Evolutionary conservation across 2,329 filamentous ascomycete genomes (phyloP).

Genomic region (Spiromastix sp.): DNA sequence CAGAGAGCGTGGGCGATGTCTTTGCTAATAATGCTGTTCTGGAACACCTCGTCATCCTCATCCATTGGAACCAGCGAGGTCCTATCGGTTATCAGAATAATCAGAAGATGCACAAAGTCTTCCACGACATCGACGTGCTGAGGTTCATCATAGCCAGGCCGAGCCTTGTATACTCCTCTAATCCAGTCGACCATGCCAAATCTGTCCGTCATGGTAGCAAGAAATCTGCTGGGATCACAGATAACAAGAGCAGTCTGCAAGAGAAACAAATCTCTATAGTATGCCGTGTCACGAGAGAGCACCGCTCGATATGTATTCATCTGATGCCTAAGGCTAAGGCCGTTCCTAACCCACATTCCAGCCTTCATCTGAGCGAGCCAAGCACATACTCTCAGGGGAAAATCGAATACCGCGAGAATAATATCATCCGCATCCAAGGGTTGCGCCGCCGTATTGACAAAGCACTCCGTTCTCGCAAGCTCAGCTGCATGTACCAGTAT

Average conservation of each 20-base stretch:
- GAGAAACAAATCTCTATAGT: constrained; percentile 90
- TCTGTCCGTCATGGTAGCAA: constrained; percentile 83
- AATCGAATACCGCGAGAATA: constrained; percentile 81
- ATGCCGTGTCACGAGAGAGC: constrained; percentile 78
- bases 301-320: constrained; percentile 89
- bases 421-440: constrained; percentile 57
- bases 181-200: constrained; percentile 86
- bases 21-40: constrained; percentile 63
- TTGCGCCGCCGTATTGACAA: constrained; percentile 48
- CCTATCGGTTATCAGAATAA: constrained; percentile 81
- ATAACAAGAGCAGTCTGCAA: constrained; percentile 83
- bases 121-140: constrained; percentile 91
- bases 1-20: constrained; percentile 91
- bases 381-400: constrained; percentile 81
- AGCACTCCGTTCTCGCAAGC: constrained; percentile 37
- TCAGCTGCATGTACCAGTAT: constrained; percentile 63
- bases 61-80: constrained; percentile 50
- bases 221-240: constrained; percentile 69
- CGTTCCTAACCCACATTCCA: constrained; percentile 97
- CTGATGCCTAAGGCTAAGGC: constrained; percentile 89
- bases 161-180: constrained; percentile 66
- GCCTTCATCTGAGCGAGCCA: constrained; percentile 98
- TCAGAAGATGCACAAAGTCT: constrained; percentile 88
- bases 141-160: constrained; percentile 67
- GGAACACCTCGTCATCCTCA: constrained; percentile 37